Conservation (phyloP, 768 basidiomycete genomes). For the Suillus fuscotomentosus region DNA sequence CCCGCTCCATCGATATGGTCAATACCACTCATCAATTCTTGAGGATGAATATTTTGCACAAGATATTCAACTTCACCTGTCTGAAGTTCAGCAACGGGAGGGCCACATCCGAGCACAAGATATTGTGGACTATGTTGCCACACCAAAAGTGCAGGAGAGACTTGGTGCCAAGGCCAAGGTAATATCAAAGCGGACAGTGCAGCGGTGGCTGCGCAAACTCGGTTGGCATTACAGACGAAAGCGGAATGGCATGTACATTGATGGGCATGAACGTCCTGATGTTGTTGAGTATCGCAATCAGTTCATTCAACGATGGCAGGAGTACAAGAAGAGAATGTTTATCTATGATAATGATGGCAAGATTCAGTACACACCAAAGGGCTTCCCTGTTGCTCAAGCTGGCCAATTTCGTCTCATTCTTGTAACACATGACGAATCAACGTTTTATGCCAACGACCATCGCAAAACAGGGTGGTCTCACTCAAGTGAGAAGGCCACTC, state of each 20-base stretch:
- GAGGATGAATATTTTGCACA: too few relatives aligned
- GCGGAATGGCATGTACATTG: not conserved
- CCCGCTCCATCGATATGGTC: too few relatives aligned
- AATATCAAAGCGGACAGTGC: too few relatives aligned
- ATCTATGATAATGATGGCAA: not conserved
- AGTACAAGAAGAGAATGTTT: not conserved
- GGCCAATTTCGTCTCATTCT: not conserved
- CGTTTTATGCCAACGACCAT: not conserved
- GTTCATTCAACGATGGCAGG: not conserved
- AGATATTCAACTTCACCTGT: too few relatives aligned
- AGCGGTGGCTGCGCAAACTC: not conserved
- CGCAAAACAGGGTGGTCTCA: not conserved
- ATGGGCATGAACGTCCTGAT: not conserved
- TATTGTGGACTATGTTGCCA: too few relatives aligned
- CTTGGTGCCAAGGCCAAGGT: too few relatives aligned
- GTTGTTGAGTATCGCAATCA: not conserved
- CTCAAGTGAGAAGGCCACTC: not conserved
- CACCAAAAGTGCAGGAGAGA: too few relatives aligned
- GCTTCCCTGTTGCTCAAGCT: not conserved
- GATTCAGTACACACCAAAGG: not conserved
- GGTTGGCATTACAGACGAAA: not conserved
- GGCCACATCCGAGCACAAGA: too few relatives aligned
- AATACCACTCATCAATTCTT: too few relatives aligned
- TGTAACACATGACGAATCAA: not conserved
- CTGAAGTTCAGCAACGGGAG: too few relatives aligned